phyloP scores from a whole-genome alignment of 164 flowering plant genomes.

The Nymphaea colorata region DNA sequence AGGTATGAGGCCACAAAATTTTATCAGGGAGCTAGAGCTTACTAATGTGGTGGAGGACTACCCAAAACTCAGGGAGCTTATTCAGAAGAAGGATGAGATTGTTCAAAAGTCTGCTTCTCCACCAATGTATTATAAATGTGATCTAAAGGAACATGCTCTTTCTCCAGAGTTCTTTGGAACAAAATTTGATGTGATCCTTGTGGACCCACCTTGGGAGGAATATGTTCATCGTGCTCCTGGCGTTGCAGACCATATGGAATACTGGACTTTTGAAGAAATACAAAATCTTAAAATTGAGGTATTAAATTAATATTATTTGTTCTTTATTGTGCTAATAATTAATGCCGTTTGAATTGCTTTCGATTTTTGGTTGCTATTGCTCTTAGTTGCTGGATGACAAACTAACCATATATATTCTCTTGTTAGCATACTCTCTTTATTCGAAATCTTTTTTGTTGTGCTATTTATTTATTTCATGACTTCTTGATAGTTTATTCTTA shows the following conservation, averaged over 20 bases:
- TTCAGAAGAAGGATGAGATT: slow-evolving; percentile 97
- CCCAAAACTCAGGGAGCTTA: slow-evolving; percentile 95
- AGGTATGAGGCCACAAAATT: slow-evolving; percentile 96
- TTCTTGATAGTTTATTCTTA: too few relatives aligned
- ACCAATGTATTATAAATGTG: slow-evolving; percentile 91
- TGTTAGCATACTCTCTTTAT: too few relatives aligned
- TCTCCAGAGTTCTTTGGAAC: slow-evolving; percentile 86
- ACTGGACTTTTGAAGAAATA: slow-evolving; percentile 96
- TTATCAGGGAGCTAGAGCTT: slow-evolving; percentile 89
- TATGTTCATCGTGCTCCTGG: slow-evolving; percentile 99
- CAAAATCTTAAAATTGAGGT: slow-evolving; percentile 30
- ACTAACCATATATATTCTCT: too few relatives aligned
- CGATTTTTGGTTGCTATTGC: too few relatives aligned
- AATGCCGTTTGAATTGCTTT: too few relatives aligned
- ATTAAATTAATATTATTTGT: too few relatives aligned
- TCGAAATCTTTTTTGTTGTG: too few relatives aligned
- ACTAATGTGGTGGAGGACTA: slow-evolving; percentile 95
- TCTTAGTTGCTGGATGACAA: too few relatives aligned
- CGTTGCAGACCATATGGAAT: slow-evolving; percentile 86
- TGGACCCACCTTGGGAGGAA: slow-evolving; percentile 99
- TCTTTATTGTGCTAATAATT: too few relatives aligned
- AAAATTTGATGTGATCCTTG: slow-evolving; percentile 96
- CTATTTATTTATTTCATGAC: too few relatives aligned
- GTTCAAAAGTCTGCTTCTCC: slow-evolving; percentile 71
- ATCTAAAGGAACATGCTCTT: slow-evolving; percentile 61